Evolutionary conservation across 1,284 basidiomycete species (phyloP).

Genomic region (Sanghuangporus sanghuang): DNA sequence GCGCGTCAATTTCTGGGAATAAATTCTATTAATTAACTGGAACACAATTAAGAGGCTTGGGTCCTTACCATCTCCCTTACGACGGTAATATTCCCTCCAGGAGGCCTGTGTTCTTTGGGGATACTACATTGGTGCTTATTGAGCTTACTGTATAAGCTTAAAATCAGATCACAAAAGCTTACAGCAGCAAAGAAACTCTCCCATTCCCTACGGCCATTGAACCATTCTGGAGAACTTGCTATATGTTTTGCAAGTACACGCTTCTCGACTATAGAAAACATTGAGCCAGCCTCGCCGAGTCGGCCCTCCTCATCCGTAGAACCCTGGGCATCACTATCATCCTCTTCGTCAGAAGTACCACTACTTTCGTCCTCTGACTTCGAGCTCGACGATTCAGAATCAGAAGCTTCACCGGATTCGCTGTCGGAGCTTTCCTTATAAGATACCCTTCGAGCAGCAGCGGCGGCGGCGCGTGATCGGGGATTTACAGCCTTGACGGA

Average conservation of each 20-base stretch:
- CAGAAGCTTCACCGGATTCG: neutral
- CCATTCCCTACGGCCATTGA: slow-evolving; percentile 46
- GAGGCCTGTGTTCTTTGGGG: slow-evolving; percentile 49
- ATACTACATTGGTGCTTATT: slow-evolving; percentile 28
- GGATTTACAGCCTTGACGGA: neutral
- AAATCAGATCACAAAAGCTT: slow-evolving; percentile 17
- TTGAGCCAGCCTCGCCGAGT: slow-evolving; percentile 45
- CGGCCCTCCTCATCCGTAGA: slow-evolving; percentile 36
- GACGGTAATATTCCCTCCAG: slow-evolving; percentile 56
- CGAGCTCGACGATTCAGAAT: slow-evolving; percentile 22
- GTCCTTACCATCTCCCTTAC: slow-evolving; percentile 42
- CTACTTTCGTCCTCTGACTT: slow-evolving; percentile 22
- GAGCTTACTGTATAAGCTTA: neutral
- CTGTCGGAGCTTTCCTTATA: slow-evolving; percentile 13
- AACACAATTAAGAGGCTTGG: slow-evolving; percentile 11
- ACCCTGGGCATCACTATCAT: slow-evolving; percentile 20
- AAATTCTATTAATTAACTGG: neutral
- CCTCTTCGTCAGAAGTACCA: slow-evolving; percentile 21
- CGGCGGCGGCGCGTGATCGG: neutral
- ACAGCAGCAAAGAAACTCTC: slow-evolving; percentile 45
- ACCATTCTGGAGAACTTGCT: slow-evolving; percentile 41
- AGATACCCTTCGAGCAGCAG: neutral
- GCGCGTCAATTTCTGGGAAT: slow-evolving; percentile 29
- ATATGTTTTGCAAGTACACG: slow-evolving; percentile 54
- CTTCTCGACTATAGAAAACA: slow-evolving; percentile 53